A percentile compares a stretch with the other conserved stretches of the same genome.
phyloP scores from a whole-genome alignment of 208 protist species.

The Lotmaria passim region DNA sequence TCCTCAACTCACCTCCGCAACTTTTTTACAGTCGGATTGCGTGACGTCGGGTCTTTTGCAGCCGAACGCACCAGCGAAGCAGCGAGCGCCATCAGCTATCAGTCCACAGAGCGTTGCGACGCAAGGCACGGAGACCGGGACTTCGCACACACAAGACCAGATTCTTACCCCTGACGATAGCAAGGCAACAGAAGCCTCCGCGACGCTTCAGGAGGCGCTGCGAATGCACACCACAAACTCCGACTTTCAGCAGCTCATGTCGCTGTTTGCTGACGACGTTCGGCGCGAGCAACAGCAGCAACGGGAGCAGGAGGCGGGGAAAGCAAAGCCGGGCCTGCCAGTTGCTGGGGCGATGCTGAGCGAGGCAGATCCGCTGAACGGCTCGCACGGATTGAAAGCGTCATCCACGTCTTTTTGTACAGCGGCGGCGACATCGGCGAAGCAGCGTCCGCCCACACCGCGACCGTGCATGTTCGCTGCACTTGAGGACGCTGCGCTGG shows the following conservation, averaged over 20 bases:
- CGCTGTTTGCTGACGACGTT: conserved; percentile 53
- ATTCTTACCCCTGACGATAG: no score
- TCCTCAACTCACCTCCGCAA: no score
- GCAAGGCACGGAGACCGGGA: not conserved
- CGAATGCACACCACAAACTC: conserved; percentile 18
- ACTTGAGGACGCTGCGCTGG: conserved; percentile 63
- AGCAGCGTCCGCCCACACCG: conserved; percentile 19
- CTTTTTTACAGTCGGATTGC: conserved; percentile 6
- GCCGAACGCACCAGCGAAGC: no score
- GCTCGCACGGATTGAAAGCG: not conserved
- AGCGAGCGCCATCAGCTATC: no score
- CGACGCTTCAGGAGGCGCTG: not conserved
- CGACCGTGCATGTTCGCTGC: conserved; percentile 62
- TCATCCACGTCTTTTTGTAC: no score
- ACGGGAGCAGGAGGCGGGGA: conserved; percentile 3
- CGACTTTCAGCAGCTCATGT: conserved; percentile 59
- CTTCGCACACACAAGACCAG: no score
- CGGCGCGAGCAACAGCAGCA: conserved; percentile 18
- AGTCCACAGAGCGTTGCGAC: no score
- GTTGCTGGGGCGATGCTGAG: not conserved
- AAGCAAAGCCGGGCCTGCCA: not conserved
- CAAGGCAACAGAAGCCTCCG: not conserved
- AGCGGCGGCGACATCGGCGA: not conserved
- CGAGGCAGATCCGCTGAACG: not conserved
- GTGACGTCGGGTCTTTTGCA: not conserved